Base-by-base conservation (phyloP, 1,284 basidiomycete species). In the Pseudozyma tsukubaensis region DNA sequence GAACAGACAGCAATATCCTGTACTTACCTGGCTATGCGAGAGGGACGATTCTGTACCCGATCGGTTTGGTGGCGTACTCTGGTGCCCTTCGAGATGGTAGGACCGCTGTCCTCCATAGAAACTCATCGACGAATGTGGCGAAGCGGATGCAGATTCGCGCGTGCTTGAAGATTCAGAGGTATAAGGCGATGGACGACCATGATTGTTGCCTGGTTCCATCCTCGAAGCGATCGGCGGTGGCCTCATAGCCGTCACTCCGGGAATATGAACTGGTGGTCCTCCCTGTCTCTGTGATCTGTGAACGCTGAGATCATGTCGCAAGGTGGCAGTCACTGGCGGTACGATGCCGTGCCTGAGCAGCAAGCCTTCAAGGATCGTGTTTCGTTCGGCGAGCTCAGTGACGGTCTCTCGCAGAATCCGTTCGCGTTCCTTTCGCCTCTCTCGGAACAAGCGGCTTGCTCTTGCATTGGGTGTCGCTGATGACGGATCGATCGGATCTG, bases 391-490 rank as follows among this genome's bases (percentile, higher is more conserved):
- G 2, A 72, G 49, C 37, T 67, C 59, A 4, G 56, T 32, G 2
- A 72, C 48, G 0, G 69, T 66, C 53, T 72, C 63, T 18, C 69
- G 39, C 11, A 72, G 32, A n/a, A 72, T 34, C 40, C 35, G 62
- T 40, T 72, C 69, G 0, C 63, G 55, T 32, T 72, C 60, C 44
- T 72, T 72, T 4, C 69, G 59, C 36, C 69, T 39, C 19, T 72
- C 63, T 7, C 69, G 69, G 32, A 72, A 72, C 35, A 67, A 16
- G 19, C 59, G 55, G 43, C 63, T 72, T 3, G 69, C 63, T 29
- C 57, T 35, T 43, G 63, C 63, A 39, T 72, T 72, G 13, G 63
- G 49, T 7, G 59, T 62, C 10, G 48, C 2, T 0, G 59, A 54
- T 14, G 36, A 45, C 1, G 39, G 8, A 14, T 45, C 52, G 36